Conservation (phyloP, 2,329 filamentous ascomycete genomes). For the Epichloe baconii region DNA sequence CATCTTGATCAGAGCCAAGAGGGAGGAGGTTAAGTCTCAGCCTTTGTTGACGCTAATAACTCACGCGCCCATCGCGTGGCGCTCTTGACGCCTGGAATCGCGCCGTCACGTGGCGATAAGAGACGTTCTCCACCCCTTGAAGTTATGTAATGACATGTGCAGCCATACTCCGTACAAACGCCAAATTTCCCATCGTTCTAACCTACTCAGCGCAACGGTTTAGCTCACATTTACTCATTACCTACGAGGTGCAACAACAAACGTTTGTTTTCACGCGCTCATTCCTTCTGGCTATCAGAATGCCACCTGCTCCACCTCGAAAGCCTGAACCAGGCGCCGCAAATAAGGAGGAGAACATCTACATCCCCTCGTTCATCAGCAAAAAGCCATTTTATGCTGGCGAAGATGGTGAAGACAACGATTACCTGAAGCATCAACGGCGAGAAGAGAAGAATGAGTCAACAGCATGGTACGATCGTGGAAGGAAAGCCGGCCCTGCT, state of each 20-base stretch:
- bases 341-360: constrained; percentile 88
- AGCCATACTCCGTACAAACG: not conserved
- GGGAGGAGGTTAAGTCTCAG: not conserved
- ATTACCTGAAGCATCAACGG: constrained; percentile 96
- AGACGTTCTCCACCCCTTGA: not conserved
- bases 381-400: constrained; percentile 94
- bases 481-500: constrained; percentile 69
- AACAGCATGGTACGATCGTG: constrained; percentile 87
- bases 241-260: not conserved
- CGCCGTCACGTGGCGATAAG: constrained; percentile 18
- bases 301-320: constrained; percentile 18
- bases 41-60: not conserved
- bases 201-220: not conserved
- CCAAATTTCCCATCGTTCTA: not conserved
- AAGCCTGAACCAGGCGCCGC: constrained; percentile 25
- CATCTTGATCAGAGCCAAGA: not conserved
- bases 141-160: not conserved
- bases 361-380: constrained; percentile 95
- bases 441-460: constrained; percentile 46
- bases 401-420: constrained; percentile 61
- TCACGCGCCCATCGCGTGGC: not conserved
- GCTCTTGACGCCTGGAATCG: constrained; percentile 4
- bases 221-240: not conserved
- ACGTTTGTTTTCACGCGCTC: not conserved
- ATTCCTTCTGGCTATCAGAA: not conserved